These are phyloP conservation scores for Fragilaria crotonensis DNA, from an alignment of 108 stramenopile species.

Conservation along the genomic window DNA sequence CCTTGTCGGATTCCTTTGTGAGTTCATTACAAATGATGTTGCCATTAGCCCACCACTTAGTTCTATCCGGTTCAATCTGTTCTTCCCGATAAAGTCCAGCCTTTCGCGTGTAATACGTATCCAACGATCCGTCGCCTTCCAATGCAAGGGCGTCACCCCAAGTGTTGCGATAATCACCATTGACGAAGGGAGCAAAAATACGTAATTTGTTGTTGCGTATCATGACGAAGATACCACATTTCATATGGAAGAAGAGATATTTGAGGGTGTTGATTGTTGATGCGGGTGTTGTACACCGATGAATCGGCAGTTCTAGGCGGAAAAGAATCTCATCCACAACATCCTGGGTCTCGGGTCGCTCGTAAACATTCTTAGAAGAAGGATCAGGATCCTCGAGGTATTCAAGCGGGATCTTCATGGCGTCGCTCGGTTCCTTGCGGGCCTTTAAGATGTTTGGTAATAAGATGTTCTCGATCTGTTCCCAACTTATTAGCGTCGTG, in stretches of 20 bases:
- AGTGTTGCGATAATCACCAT: conserved; percentile 85
- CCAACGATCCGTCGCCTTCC: conserved; percentile 79
- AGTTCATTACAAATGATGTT: conserved; percentile 99
- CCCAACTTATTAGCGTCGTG: conserved; percentile 79
- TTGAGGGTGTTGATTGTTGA: conserved; percentile 80
- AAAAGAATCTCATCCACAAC: conserved; percentile 59
- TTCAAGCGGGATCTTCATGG: conserved; percentile 38
- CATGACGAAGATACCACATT: conserved; percentile 97
- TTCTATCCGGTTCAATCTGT: conserved; percentile 80
- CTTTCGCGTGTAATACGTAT: conserved; percentile 83
- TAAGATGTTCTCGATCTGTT: conserved; percentile 70
- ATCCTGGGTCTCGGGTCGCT: conserved; percentile 38
- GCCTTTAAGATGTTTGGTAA: conserved; percentile 72
- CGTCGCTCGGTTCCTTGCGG: conserved; percentile 57
- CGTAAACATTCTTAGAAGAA: conserved; percentile 53
- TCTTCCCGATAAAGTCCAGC: conserved; percentile 82
- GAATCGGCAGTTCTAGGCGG: conserved; percentile 79
- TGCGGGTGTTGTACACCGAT: conserved; percentile 66
- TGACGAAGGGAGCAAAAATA: conserved; percentile 94
- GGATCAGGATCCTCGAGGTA: conserved; percentile 46
- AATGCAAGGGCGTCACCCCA: conserved; percentile 68
- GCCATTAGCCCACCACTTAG: conserved; percentile 99
- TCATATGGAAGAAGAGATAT: conserved; percentile 99
- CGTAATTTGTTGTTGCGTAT: conserved; percentile 82
- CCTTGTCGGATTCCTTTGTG: conserved; percentile 55